These are phyloP conservation scores for Yamadazyma sp. DNA, from an alignment of 805 yeast species.

Conservation along the genomic window DNA sequence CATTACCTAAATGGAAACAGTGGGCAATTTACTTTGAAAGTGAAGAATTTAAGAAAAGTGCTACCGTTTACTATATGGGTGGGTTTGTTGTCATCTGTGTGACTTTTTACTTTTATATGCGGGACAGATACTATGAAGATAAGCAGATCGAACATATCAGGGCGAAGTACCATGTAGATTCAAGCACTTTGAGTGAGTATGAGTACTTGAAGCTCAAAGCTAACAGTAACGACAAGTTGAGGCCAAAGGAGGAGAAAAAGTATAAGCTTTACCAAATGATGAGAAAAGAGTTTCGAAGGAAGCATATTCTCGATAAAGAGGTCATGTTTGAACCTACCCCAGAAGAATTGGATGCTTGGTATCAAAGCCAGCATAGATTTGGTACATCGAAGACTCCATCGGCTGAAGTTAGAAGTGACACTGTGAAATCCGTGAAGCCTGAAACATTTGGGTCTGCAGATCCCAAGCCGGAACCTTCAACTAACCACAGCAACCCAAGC, in stretches of 20 bases:
- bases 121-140: slow-evolving; percentile 65
- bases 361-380: slow-evolving; percentile 31
- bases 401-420: slow-evolving; percentile 10
- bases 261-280: slow-evolving; percentile 59
- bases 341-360: slow-evolving; percentile 43
- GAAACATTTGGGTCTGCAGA: slow-evolving; percentile 1
- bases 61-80: slow-evolving; percentile 64
- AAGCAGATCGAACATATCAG: slow-evolving; percentile 49
- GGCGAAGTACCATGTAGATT: slow-evolving; percentile 37
- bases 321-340: slow-evolving; percentile 43
- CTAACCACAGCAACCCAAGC: slow-evolving; percentile 38
- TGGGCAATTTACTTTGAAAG: slow-evolving; percentile 47
- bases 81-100: slow-evolving; percentile 55
- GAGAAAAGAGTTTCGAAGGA: slow-evolving; percentile 44
- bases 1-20: slow-evolving; percentile 36
- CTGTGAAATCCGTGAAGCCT: neutral
- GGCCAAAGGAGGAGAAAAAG: slow-evolving; percentile 64
- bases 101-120: slow-evolving; percentile 64
- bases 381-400: slow-evolving; percentile 23
- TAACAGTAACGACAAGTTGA: slow-evolving; percentile 52
- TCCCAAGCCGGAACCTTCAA: slow-evolving; percentile 21
- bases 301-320: slow-evolving; percentile 32
- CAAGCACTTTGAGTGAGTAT: slow-evolving; percentile 53
- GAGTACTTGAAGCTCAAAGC: slow-evolving; percentile 63
- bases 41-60: slow-evolving; percentile 56